A percentile compares a stretch with the other conserved stretches of the same genome.
Evolutionary conservation across 192 early-diverging fungal species (phyloP).

Genomic region (Podila epigama): DNA sequence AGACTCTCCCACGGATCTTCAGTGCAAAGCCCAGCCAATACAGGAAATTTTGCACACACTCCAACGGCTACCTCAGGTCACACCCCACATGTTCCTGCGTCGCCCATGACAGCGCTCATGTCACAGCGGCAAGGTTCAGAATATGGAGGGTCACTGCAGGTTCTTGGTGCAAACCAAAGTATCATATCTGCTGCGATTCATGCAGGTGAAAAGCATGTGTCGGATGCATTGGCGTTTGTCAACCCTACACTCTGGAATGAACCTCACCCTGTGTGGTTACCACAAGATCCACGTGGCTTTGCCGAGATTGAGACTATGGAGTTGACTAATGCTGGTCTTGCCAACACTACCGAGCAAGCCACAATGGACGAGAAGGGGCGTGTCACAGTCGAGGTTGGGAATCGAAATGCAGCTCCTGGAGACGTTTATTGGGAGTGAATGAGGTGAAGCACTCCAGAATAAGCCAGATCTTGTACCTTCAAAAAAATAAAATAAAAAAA

Average conservation of each 20-base stretch:
- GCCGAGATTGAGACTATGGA: conserved; percentile 23
- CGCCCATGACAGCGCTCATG: too few species aligned
- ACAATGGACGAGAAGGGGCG: conserved; percentile 19
- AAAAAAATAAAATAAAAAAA: too few species aligned
- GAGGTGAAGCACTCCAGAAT: too few species aligned
- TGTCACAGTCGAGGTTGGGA: conserved; percentile 3
- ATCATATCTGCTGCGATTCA: not conserved
- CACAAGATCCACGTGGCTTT: conserved; percentile 25
- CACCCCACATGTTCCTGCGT: too few species aligned
- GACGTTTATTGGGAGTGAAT: conserved; percentile 18
- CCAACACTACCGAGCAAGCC: conserved; percentile 13
- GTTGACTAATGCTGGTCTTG: conserved; percentile 8
- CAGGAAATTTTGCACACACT: too few species aligned
- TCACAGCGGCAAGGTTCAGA: conserved; percentile 1
- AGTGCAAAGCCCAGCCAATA: not conserved
- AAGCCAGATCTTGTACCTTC: too few species aligned
- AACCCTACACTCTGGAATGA: conserved; percentile 24
- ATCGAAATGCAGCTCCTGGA: conserved; percentile 12
- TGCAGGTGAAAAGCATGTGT: conserved; percentile 3
- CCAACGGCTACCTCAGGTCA: too few species aligned
- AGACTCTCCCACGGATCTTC: too few species aligned
- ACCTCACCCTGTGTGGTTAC: conserved; percentile 19
- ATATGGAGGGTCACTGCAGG: conserved; percentile 10
- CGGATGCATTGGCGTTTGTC: conserved; percentile 15
- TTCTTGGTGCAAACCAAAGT: conserved; percentile 19